phyloP scores from a whole-genome alignment of 805 yeast species.

The Pichia scutulata region DNA sequence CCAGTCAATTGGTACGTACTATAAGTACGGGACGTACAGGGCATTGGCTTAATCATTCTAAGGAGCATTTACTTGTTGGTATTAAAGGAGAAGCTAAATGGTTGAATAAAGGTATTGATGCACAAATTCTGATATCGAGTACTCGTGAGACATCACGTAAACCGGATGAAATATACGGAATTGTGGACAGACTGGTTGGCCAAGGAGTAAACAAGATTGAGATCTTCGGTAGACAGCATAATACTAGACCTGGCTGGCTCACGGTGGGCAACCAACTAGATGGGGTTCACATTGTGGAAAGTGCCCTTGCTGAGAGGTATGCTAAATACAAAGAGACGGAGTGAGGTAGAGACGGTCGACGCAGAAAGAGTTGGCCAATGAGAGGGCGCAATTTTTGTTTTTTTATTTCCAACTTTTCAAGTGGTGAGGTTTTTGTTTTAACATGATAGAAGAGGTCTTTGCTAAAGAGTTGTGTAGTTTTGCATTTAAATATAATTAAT shows the following conservation, averaged over 20 bases:
- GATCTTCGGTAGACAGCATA: slow-evolving; percentile 82
- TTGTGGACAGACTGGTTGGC: slow-evolving; percentile 81
- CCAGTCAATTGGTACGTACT: slow-evolving; percentile 80
- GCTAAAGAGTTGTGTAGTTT: neutral
- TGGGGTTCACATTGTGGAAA: slow-evolving; percentile 51
- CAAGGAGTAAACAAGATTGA: slow-evolving; percentile 71
- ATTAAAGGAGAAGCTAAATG: slow-evolving; percentile 72
- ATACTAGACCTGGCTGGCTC: slow-evolving; percentile 85
- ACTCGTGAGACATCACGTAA: slow-evolving; percentile 86
- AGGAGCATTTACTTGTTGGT: slow-evolving; percentile 84
- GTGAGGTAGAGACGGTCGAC: neutral
- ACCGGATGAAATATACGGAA: slow-evolving; percentile 85
- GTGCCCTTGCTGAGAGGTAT: slow-evolving; percentile 35
- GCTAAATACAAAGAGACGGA: neutral
- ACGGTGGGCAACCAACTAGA: slow-evolving; percentile 73
- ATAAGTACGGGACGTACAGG: slow-evolving; percentile 96
- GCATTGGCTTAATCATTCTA: slow-evolving; percentile 93
- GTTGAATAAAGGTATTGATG: slow-evolving; percentile 59
- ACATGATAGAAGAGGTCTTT: neutral
- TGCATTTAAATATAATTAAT: neutral
- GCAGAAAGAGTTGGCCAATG: neutral
- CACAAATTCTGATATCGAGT: slow-evolving; percentile 70
- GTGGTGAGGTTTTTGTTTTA: neutral
- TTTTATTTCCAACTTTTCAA: neutral
- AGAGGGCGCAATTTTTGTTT: neutral